Evolutionary conservation across 2,329 filamentous ascomycete species (phyloP), one percentile per base, ranked within the genome.

Genomic region (Magnaporthiopsis rhizophila): DNA sequence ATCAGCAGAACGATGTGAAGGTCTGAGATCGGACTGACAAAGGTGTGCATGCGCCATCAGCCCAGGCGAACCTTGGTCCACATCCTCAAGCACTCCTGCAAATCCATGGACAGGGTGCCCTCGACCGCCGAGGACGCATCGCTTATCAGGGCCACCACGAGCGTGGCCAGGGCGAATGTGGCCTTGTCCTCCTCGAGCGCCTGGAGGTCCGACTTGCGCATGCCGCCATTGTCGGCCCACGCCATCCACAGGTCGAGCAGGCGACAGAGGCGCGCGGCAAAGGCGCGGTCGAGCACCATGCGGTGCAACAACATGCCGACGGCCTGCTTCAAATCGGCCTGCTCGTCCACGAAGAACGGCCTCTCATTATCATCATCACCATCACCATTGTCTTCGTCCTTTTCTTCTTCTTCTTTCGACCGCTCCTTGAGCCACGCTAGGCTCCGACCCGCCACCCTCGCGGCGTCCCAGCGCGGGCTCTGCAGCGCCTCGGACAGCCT

Each of bases 191-290:
- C 74, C 58, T 74, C 71, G 59, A 83, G 65, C 2, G 72, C 67
- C 1, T 72, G 63, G 58, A 79, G 74, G 64, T 85, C 81, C 3
- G 76, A 72, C 66, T 72, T 77, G 32, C 78, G 75, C 79, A 86
- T 83, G 9, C 83, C 83, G 9, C 81, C 82, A 64, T 81, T 80
- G 36, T 85, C 82, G 2, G 81, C 78, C 81, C 83, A 86, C 1
- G 75, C 74, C 71, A 79, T 82, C 83, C 83, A 86, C 56, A 71
- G 69, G 65, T 84, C 81, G 38, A 86, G 69, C 71, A 82, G 78
- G 38, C 70, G 68, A 65, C 75, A 80, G 3, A 85, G 65, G 0
- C 69, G 69, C 0, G 69, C 68, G 0, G 82, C 69, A 61, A 82
- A 81, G 64, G 74, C 70, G 13, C 76, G 76, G 57, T 85, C 80